Evolutionary conservation across 1,139 yeast genomes (phyloP), one percentile per base, ranked within the genome.

Genomic region (Candida sp.): DNA sequence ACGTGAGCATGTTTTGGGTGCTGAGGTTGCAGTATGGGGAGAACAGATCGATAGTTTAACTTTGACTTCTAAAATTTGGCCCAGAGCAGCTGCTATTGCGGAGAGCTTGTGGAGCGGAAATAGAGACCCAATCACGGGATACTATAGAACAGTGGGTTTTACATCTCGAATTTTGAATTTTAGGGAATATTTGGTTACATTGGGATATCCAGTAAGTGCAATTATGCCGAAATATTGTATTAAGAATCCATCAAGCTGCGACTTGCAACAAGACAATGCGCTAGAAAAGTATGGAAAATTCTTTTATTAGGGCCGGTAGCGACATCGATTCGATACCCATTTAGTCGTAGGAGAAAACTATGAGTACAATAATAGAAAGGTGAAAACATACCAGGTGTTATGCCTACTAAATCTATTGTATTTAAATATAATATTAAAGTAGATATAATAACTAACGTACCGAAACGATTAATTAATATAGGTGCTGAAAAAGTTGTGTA

Each of bases 71-170:
- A 70, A 65, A 52, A 48, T 73, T 23, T 75, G 81, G 81, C 77
- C 79, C 1, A 55, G 81, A 41, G 54, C 74, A 5, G 77, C 77
- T 7, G 77, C 80, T 2, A 60, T 74, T 29, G 79, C 75, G 2
- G 81, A 75, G 55, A 55, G 60, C 3, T 55, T 67, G 4, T 75
- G 81, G 81, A 66, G 74, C 44, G 79, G 79, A 3, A 72, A 73
- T 51, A 57, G 58, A 43, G 63, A 67, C 45, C 45, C 50, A 5
- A 49, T 49, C 1, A 44, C 53, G 6, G 77, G 74, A 4, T 42
- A 54, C 37, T 54, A 59, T 43, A 56, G 76, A 46, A 60, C 70
- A 4, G 54, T 58, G 23, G 58, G 55, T n/a, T 55, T 70, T 47
- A 63, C 75, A 7, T 69, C 61, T 42, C 59, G 79, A 49, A 68